These are phyloP conservation scores for Avicennia marina DNA, from an alignment of 257 asterid species.

Conservation along the genomic window DNA sequence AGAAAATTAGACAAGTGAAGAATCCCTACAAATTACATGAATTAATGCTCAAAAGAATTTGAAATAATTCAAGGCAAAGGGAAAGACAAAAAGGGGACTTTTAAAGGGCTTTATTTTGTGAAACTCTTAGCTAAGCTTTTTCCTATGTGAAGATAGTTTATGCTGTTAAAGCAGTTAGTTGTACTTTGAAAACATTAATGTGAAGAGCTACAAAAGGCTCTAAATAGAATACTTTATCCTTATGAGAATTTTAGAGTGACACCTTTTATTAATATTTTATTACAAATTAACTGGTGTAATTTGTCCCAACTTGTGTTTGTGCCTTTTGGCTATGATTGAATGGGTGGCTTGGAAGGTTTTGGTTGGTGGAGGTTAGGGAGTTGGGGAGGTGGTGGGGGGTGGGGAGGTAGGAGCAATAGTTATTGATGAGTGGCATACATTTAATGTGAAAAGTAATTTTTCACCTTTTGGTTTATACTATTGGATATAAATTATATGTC, in stretches of 20 bases:
- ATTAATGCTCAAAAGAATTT: no score
- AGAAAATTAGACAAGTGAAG: constrained; percentile 3
- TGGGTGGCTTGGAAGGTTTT: constrained; percentile 36
- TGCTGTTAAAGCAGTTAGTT: constrained; percentile 24
- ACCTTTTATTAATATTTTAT: constrained; percentile 17
- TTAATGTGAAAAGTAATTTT: no score
- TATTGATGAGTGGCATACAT: no score
- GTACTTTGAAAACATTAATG: background rate
- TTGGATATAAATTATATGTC: no score
- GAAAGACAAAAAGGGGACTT: background rate
- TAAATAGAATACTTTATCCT: no score
- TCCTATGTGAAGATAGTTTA: constrained; percentile 26
- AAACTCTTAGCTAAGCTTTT: background rate
- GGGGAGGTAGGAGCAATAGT: no score
- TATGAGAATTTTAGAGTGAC: constrained; percentile 11
- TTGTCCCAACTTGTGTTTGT: background rate
- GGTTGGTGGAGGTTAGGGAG: no score
- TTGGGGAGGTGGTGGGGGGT: no score
- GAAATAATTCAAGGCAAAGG: background rate
- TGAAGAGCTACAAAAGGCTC: background rate
- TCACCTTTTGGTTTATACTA: no score
- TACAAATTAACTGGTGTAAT: no score
- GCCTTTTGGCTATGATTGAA: constrained; percentile 1
- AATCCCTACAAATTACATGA: constrained; percentile 14
- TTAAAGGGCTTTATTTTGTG: background rate